A percentile compares a stretch with the other conserved stretches of the same genome.
Conservation (phyloP, 306 rosid species). For the Cicer bijugum region DNA sequence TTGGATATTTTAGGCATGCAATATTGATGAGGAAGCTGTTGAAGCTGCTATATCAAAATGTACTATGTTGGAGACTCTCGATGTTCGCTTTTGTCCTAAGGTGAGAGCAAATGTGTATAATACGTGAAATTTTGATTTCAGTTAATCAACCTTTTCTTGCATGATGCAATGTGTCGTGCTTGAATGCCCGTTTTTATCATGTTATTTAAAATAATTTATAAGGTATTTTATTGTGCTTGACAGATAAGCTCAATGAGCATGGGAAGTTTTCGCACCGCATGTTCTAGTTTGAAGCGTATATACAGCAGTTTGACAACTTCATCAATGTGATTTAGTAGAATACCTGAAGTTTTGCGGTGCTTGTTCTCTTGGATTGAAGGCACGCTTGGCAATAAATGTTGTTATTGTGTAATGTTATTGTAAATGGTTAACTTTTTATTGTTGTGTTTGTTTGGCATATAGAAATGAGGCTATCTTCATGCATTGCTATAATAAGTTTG, state of each 20-base stretch:
- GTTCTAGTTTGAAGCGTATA: slow-evolving; percentile 91
- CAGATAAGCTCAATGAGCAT: slow-evolving; percentile 78
- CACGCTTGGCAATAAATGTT: slow-evolving; percentile 39
- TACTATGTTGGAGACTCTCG: slow-evolving; percentile 92
- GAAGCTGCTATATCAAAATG: slow-evolving; percentile 89
- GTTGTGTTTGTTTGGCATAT: slow-evolving; percentile 52
- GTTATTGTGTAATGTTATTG: slow-evolving; percentile 46
- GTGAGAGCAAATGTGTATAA: slow-evolving; percentile 45
- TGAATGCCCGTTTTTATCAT: background rate
- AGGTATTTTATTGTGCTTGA: slow-evolving; percentile 17
- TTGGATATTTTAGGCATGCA: slow-evolving; percentile 73
- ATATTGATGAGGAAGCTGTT: slow-evolving; percentile 76
- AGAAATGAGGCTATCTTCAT: slow-evolving; percentile 51
- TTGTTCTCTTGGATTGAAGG: slow-evolving; percentile 40
- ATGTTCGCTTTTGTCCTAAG: slow-evolving; percentile 95
- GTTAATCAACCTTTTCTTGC: slow-evolving; percentile 1
- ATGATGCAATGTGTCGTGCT: background rate
- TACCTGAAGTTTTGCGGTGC: slow-evolving; percentile 31
- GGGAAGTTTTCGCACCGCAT: slow-evolving; percentile 70
- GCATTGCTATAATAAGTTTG: slow-evolving; percentile 50
- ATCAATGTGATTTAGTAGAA: slow-evolving; percentile 36
- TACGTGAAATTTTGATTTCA: background rate
- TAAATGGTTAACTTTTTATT: slow-evolving; percentile 47
- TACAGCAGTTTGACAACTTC: slow-evolving; percentile 82
- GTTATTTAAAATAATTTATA: background rate